Evolutionary conservation across 192 early-diverging fungal species (phyloP), one percentile per base, ranked within the genome.

Genomic region (Pilaira anomala): DNA sequence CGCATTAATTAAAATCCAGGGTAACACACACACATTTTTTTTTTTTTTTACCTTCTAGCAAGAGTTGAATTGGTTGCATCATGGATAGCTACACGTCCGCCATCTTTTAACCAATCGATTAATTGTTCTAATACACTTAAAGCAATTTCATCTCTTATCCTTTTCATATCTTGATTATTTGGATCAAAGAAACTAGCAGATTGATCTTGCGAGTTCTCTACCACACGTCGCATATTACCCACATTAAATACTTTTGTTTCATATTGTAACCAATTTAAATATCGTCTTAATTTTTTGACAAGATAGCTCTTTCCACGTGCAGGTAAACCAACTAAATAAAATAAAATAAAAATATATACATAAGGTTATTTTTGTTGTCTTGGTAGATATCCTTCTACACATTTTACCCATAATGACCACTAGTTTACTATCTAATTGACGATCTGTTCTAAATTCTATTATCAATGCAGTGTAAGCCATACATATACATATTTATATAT

Each of bases 61-160:
- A 87, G 71, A 0, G 92, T 97, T 44, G 95, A 95, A 72, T 98
- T 98, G 14, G 97, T 98, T 1, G 97, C 97, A 72, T 98, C 97
- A 67, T 92, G 88, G 58, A 92, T 88, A 54, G 91, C 96, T 25
- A 97, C 91, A 56, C 93, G 91, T 9, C 91, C 92, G 60, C 89
- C 92, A 9, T 77, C 73, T 54, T 91, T 87, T 42, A 98, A 76
- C 97, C 97, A 98, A 3, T 81, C 66, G 66, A 98, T 84, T 3
- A 93, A 73, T 65, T 98, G 95, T 28, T 97, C 95, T 56, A 98
- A 76, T 5, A 90, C 92, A 22, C 96, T 94, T 65, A 96, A 74
- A 6, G 95, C 96, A 0, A 98, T 66, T 44, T 91, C 81, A 67
- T 98, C 95, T 57, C 97, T 85, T 21, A 92, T 68, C 29, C 80